Conservation (phyloP, 495 filamentous ascomycete genomes). For the Geopyxis carbonaria region DNA sequence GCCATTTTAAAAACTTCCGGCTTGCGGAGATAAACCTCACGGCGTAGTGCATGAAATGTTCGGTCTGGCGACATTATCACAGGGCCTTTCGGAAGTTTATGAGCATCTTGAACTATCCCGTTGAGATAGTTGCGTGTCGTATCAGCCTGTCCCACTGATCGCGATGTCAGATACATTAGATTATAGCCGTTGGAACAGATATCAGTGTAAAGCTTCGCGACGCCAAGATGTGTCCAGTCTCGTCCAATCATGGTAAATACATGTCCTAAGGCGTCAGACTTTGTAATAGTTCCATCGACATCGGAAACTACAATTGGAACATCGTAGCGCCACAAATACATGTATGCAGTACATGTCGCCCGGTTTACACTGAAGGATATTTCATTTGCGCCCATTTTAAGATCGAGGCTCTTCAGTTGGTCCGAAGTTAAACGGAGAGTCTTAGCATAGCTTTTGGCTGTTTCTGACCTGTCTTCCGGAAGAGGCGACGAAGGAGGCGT, state of each 20-base stretch:
- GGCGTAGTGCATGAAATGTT: conserved; percentile 83
- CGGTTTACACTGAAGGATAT: conserved; percentile 95
- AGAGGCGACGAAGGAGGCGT: conserved; percentile 60
- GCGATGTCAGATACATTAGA: conserved; percentile 91
- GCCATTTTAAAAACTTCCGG: conserved; percentile 99
- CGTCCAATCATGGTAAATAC: conserved; percentile 94
- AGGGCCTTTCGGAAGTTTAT: conserved; percentile 70
- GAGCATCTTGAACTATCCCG: conserved; percentile 75
- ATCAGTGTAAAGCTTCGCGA: conserved; percentile 92
- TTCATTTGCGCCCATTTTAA: conserved; percentile 70
- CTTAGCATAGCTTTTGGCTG: conserved; percentile 80
- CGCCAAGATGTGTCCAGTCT: conserved; percentile 93
- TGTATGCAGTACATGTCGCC: conserved; percentile 74
- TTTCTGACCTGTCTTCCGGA: conserved; percentile 31
- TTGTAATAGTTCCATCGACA: conserved; percentile 98
- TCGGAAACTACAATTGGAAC: conserved; percentile 92
- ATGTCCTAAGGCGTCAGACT: conserved; percentile 93
- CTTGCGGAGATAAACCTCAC: conserved; percentile 90
- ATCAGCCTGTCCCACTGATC: conserved; percentile 85
- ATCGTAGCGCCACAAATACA: conserved; percentile 84
- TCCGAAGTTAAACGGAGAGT: conserved; percentile 91
- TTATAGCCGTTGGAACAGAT: conserved; percentile 96
- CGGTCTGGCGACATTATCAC: conserved; percentile 90
- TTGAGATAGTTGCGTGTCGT: conserved; percentile 79
- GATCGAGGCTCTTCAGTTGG: conserved; percentile 70